Percentiles rank a stretch among this genome's conserved stretches.
Conservation (phyloP, 2,329 filamentous ascomycete genomes). For the Talaromyces sp. region DNA sequence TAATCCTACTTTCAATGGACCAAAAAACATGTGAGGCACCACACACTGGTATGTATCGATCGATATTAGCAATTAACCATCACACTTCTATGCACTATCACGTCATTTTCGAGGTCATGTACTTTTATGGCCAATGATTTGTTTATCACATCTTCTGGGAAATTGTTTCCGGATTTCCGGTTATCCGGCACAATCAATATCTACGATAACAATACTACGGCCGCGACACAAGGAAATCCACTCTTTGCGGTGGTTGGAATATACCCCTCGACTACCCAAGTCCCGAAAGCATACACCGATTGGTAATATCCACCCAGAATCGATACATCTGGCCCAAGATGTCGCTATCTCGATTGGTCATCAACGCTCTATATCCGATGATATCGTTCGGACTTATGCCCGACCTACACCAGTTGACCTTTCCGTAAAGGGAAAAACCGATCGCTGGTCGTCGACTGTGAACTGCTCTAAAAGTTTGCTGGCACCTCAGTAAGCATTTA, state of each 20-base stretch:
- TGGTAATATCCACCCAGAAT: not conserved
- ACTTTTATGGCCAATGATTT: not conserved
- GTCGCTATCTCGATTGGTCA: not conserved
- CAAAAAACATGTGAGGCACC: not conserved
- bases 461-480: not conserved
- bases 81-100: not conserved
- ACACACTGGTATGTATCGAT: not conserved
- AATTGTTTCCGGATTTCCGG: not conserved
- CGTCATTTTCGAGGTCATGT: not conserved
- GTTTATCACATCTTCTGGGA: not conserved
- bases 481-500: not conserved
- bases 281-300: not conserved
- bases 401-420: not conserved
- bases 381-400: not conserved
- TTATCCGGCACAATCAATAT: not conserved
- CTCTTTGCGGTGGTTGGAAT: not conserved
- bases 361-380: not conserved
- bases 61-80: not conserved
- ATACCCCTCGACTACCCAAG: not conserved
- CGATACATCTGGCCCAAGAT: not conserved
- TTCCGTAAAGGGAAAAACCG: not conserved
- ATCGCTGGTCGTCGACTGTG: not conserved
- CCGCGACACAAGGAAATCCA: not conserved
- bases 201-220: not conserved
- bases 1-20: not conserved